Evolutionary conservation across 495 filamentous ascomycete genomes (phyloP), one percentile per base, ranked within the genome.

Genomic region (Amphirosellinia nigrospora): DNA sequence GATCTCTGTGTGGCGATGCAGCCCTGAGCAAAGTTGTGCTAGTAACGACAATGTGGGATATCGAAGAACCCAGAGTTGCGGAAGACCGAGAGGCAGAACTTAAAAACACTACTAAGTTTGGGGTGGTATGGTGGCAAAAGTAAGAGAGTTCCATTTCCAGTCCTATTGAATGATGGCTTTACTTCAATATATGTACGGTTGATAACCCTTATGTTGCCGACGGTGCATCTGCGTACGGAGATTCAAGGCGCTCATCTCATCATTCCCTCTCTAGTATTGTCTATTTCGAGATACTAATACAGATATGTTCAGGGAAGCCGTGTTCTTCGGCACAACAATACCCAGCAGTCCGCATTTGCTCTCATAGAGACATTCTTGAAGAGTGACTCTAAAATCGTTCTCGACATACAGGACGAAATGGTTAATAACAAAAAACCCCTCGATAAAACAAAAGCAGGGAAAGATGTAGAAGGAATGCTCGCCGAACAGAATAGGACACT

Each of bases 1-100:
- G 75, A 15, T 74, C 79, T 55, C 69, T 87, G 0, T 82, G 81
- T 60, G 86, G 84, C 0, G 52, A 72, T 0, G 66, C 81, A 4
- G 73, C 63, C 10, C 65, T 85, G 36, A 66, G 72, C 8, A 78
- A 79, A 0, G 83, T 87, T 13, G 65, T 82, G 0, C 74, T 87
- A 0, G 78, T 71, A 1, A 86, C 84, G 16, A 85, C 82, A 0
- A 79, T 82, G 74, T 86, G 84, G 84, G 75, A 79, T 23, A 76
- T 76, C 32, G 70, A 74, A 1, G 26, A 66, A 59, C 21, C 36
- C 2, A 43, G 36, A 28, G 68, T 71, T 10, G 79, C 78, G 2
- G 62, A 50, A 19, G 58, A n/a, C 2, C 75, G 82, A 26, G 81
- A 82, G 50, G 59, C 55, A 13, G 65, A 82, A 46, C 74, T 84